Evolutionary conservation across 441 rosid genomes (phyloP).

Genomic region (Lepidium campestre): DNA sequence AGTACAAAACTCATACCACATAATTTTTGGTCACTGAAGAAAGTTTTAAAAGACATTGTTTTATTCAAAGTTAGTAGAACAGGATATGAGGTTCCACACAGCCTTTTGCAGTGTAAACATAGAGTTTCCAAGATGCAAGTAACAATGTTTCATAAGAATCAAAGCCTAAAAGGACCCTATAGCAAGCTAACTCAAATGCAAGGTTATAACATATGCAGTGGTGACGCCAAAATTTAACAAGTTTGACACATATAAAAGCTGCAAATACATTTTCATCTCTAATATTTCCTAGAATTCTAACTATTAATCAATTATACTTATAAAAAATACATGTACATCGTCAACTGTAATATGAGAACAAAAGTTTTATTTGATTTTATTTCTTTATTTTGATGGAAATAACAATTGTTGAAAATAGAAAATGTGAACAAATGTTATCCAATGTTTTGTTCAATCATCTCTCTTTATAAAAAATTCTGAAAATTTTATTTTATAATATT

Average conservation of each 20-base stretch:
- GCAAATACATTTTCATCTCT: neutral
- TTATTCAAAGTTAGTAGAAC: slow-evolving; percentile 16
- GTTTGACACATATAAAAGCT: neutral
- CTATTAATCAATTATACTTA: neutral
- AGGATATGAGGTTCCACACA: slow-evolving; percentile 12
- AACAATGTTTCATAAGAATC: slow-evolving; percentile 43
- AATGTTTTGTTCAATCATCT: too few relatives aligned
- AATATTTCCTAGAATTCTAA: neutral
- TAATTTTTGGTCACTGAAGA: slow-evolving; percentile 40
- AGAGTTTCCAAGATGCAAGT: slow-evolving; percentile 13
- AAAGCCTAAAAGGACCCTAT: slow-evolving; percentile 33
- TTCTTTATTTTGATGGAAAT: too few relatives aligned
- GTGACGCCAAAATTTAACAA: slow-evolving; percentile 10
- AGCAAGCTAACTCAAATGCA: slow-evolving; percentile 10
- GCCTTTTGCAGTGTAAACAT: slow-evolving; percentile 17
- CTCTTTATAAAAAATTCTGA: too few relatives aligned
- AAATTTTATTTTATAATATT: too few relatives aligned
- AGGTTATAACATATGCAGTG: slow-evolving; percentile 18
- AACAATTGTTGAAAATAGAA: too few relatives aligned
- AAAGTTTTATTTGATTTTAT: too few relatives aligned
- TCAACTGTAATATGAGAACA: slow-evolving; percentile 28
- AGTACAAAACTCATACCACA: slow-evolving; percentile 31
- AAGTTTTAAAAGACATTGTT: slow-evolving; percentile 24
- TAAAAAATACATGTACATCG: slow-evolving; percentile 41
- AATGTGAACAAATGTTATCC: too few relatives aligned